These are phyloP conservation scores for Beauveria sp. DNA, from an alignment of 2,329 filamentous ascomycete species.

Conservation along the genomic window DNA sequence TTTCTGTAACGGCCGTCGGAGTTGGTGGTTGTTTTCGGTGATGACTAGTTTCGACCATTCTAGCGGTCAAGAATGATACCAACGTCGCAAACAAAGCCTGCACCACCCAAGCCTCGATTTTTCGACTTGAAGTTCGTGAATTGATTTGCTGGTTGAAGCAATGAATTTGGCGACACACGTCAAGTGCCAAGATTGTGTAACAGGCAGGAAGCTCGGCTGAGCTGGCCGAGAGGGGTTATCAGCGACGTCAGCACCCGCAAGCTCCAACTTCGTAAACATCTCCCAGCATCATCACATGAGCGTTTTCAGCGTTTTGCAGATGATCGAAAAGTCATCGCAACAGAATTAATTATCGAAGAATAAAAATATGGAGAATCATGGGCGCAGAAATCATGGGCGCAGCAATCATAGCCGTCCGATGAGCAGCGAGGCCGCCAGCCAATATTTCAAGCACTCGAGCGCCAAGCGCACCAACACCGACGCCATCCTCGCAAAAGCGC, in stretches of 20 bases:
- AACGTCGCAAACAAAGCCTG: too few species aligned
- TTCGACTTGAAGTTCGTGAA: too few species aligned
- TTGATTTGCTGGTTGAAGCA: not conserved
- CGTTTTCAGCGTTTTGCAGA: not conserved
- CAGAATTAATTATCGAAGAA: not conserved
- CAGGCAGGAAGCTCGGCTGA: not conserved
- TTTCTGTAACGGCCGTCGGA: not conserved
- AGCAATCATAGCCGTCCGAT: not conserved
- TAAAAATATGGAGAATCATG: not conserved
- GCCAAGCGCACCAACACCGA: slow-evolving; percentile 36
- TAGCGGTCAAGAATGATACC: not conserved
- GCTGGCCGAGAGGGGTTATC: slow-evolving; percentile 2
- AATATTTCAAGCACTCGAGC: slow-evolving; percentile 31
- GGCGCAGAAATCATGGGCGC: not conserved
- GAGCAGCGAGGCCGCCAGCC: not conserved
- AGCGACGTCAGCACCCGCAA: not conserved
- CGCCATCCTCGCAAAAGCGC: slow-evolving; percentile 30
- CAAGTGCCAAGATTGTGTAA: not conserved
- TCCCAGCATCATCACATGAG: not conserved
- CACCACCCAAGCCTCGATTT: not conserved
- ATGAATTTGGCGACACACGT: not conserved
- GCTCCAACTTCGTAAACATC: not conserved
- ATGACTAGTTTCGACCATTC: too few species aligned
- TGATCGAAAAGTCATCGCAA: not conserved
- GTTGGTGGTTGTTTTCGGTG: not conserved